A percentile compares a stretch with the other conserved stretches of the same genome.
Conservation (phyloP, 176 grass and related monocot genomes). For the Ananas comosus region DNA sequence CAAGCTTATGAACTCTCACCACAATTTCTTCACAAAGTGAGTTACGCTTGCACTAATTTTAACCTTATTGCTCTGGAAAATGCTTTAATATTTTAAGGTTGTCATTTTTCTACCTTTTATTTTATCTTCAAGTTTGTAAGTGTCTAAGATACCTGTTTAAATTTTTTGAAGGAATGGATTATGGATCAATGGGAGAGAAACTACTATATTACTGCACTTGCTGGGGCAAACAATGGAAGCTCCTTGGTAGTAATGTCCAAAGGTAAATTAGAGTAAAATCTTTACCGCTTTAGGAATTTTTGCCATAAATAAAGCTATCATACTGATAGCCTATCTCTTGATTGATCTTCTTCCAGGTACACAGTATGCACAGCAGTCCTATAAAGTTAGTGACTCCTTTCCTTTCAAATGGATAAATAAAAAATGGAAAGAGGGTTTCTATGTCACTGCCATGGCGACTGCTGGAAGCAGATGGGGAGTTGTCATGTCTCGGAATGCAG, state of each 20-base stretch:
- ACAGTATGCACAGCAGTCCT: constrained; percentile 77
- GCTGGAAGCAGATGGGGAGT: constrained; percentile 93
- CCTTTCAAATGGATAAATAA: constrained; percentile 99
- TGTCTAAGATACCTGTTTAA: constrained; percentile 14
- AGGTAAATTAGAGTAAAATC: constrained; percentile 49
- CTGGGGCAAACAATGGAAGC: constrained; percentile 86
- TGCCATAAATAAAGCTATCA: constrained; percentile 5
- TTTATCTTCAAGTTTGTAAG: neutral
- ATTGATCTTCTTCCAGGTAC: constrained; percentile 48
- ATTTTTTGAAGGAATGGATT: constrained; percentile 89
- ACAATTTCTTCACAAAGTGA: constrained; percentile 98
- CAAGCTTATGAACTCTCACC: constrained; percentile 91
- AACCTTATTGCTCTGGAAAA: neutral
- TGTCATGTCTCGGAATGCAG: constrained; percentile 93
- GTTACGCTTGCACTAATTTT: constrained; percentile 21
- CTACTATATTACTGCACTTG: constrained; percentile 90
- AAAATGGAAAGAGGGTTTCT: constrained; percentile 94
- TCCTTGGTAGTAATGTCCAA: constrained; percentile 96
- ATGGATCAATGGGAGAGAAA: constrained; percentile 99
- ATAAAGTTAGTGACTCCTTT: constrained; percentile 94
- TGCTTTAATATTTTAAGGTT: neutral
- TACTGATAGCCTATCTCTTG: constrained; percentile 8
- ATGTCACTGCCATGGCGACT: constrained; percentile 93
- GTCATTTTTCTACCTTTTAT: neutral
- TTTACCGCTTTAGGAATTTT: constrained; percentile 5